These are phyloP conservation scores for Fusarium zealandicum DNA, from an alignment of 2,329 filamentous ascomycete species.

Conservation along the genomic window DNA sequence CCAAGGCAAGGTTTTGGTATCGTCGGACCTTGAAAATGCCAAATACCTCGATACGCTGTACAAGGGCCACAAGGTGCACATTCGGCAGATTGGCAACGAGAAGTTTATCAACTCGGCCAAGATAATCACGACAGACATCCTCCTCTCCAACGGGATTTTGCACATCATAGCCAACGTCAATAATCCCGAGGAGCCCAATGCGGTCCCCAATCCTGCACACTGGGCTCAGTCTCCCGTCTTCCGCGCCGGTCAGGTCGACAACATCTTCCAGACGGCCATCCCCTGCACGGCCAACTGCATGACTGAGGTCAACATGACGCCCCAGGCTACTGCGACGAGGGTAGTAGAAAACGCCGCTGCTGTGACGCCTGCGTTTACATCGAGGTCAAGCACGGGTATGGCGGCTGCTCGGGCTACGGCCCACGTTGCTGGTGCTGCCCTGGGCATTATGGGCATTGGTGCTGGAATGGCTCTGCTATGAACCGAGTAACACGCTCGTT, in stretches of 20 bases:
- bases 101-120: conserved; percentile 62
- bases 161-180: conserved; percentile 64
- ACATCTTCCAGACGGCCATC: conserved; percentile 52
- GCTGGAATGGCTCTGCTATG: conserved; percentile 41
- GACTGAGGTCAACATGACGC: conserved; percentile 36
- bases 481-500: not conserved
- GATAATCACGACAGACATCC: conserved; percentile 59
- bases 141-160: conserved; percentile 64
- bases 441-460: conserved; percentile 44
- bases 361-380: conserved; percentile 30
- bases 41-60: conserved; percentile 47
- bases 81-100: conserved; percentile 52
- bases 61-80: conserved; percentile 45
- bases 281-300: conserved; percentile 52
- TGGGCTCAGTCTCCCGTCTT: conserved; percentile 60
- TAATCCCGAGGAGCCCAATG: conserved; percentile 50
- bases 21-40: conserved; percentile 48
- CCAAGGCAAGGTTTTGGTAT: conserved; percentile 61
- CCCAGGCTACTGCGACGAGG: conserved; percentile 3
- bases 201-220: conserved; percentile 48
- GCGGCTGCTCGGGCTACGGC: conserved; percentile 39
- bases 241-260: conserved; percentile 55
- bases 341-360: conserved; percentile 27
- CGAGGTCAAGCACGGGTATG: conserved; percentile 37
- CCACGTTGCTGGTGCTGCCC: conserved; percentile 40